Conservation (phyloP, 345 rosid species). For the Lepidium didymum region DNA sequence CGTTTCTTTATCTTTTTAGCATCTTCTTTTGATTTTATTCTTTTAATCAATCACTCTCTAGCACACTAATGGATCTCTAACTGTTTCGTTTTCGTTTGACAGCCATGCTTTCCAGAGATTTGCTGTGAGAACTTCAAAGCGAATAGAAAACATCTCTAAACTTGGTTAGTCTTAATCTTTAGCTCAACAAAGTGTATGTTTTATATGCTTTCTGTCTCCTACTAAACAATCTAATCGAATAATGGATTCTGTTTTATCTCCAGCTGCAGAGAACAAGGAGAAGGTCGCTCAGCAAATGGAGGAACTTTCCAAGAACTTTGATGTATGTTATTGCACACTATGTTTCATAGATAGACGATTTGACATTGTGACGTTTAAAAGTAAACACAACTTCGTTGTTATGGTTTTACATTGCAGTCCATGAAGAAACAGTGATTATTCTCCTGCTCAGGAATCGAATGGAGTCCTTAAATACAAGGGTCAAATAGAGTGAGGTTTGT, state of each 20-base stretch:
- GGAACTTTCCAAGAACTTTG: constrained; percentile 44
- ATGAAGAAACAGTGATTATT: constrained; percentile 10
- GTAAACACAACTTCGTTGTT: not conserved
- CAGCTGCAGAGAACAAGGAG: constrained; percentile 52
- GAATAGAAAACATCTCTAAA: constrained; percentile 54
- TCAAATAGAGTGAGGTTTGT: not conserved
- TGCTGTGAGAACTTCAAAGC: constrained; percentile 77
- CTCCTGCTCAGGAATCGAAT: not conserved
- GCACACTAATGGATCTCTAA: not conserved
- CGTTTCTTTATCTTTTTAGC: no score
- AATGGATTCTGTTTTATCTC: not conserved
- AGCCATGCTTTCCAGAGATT: constrained; percentile 86
- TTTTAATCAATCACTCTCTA: not conserved
- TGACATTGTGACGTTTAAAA: not conserved
- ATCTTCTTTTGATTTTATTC: not conserved
- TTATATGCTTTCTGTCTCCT: not conserved
- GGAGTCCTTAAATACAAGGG: not conserved
- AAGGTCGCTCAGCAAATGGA: constrained; percentile 54
- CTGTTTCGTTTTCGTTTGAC: not conserved
- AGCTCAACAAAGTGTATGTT: not conserved
- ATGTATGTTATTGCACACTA: constrained; percentile 2
- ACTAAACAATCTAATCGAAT: not conserved
- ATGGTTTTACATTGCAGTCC: not conserved
- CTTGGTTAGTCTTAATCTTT: constrained; percentile 27
- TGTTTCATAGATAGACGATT: not conserved